These are phyloP conservation scores for Yarrowia sp. DNA, from an alignment of 805 yeast species.

Conservation along the genomic window DNA sequence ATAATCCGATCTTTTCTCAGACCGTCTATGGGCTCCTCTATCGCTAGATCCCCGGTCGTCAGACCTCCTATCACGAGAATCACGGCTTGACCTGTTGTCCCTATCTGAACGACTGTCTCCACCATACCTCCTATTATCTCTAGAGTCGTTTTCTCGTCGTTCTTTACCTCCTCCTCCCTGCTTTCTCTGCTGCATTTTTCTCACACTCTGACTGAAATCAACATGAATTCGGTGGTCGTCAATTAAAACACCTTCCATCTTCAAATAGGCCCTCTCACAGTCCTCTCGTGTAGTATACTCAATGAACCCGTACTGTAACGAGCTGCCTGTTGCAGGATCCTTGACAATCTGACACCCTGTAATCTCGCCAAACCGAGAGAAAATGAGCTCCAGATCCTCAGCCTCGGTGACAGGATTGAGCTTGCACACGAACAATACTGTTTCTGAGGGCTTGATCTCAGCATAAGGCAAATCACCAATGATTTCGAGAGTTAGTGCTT, in stretches of 20 bases:
- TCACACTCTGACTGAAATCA: slow-evolving; percentile 61
- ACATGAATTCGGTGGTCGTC: slow-evolving; percentile 64
- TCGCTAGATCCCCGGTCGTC: slow-evolving; percentile 1
- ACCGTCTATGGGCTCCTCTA: slow-evolving; percentile 4
- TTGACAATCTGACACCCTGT: slow-evolving; percentile 50
- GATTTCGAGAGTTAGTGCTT: slow-evolving; percentile 60
- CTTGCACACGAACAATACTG: slow-evolving; percentile 59
- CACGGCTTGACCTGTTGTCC: background rate
- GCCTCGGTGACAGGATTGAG: slow-evolving; percentile 59
- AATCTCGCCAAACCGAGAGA: slow-evolving; percentile 59
- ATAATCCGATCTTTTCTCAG: background rate
- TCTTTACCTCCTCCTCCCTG: background rate
- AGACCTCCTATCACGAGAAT: background rate
- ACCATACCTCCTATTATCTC: background rate
- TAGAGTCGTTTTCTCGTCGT: background rate
- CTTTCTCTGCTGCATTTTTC: slow-evolving; percentile 2
- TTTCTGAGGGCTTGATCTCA: slow-evolving; percentile 57
- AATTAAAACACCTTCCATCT: slow-evolving; percentile 59
- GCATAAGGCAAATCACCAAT: slow-evolving; percentile 62
- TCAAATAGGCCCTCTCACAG: slow-evolving; percentile 61
- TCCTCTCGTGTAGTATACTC: slow-evolving; percentile 48
- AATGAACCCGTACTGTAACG: slow-evolving; percentile 61
- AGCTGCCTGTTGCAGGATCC: slow-evolving; percentile 48
- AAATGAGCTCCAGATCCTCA: slow-evolving; percentile 53
- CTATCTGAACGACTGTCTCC: background rate